Conservation (phyloP, 1,284 basidiomycete species). For the Trichosporon ovoides region DNA sequence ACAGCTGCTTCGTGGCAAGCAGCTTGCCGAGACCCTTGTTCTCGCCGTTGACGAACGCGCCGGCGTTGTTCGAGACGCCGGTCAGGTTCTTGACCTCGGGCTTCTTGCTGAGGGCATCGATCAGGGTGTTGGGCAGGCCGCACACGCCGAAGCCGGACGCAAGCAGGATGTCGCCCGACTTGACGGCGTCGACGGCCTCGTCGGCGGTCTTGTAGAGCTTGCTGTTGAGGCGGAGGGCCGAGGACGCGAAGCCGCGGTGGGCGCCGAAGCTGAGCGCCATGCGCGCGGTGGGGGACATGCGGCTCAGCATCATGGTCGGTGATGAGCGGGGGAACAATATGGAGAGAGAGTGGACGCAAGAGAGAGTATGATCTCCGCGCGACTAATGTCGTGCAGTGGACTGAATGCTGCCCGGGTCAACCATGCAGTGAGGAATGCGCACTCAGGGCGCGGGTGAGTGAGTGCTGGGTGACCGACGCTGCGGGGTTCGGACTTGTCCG, state of each 20-base stretch:
- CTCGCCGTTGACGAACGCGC: constrained; percentile 41
- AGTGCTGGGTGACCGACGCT: background rate
- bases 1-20: constrained; percentile 64
- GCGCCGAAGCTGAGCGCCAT: background rate
- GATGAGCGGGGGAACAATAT: background rate
- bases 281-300: constrained; percentile 1
- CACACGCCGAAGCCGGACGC: constrained; percentile 59
- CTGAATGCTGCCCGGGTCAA: constrained; percentile 1
- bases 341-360: background rate
- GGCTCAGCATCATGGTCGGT: background rate
- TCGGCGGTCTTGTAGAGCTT: constrained; percentile 76
- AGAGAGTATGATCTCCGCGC: background rate
- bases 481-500: constrained; percentile 5
- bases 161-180: constrained; percentile 69
- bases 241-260: constrained; percentile 14
- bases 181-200: constrained; percentile 74
- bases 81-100: constrained; percentile 67
- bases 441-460: no score
- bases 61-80: constrained; percentile 86
- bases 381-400: background rate
- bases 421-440: background rate
- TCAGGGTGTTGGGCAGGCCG: constrained; percentile 65
- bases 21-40: constrained; percentile 57
- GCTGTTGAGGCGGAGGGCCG: constrained; percentile 5
- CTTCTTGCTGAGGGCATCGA: constrained; percentile 67